Base-by-base conservation (phyloP, 805 yeast species). In the Kodamaea jinghongensis region DNA sequence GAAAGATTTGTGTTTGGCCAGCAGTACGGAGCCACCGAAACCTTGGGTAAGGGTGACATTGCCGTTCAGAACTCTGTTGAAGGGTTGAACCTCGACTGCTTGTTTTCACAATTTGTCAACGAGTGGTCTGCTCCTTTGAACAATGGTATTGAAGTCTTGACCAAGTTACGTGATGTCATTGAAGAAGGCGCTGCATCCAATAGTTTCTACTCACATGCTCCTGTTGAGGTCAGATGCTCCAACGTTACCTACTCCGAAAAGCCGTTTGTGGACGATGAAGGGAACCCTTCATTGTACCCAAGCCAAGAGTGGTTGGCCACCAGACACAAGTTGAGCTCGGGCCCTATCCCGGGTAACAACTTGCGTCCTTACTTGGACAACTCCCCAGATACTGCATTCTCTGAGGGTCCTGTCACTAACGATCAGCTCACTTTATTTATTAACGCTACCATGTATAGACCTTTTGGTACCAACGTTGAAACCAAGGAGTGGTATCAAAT, bases 71-170 rank as follows among this genome's bases (percentile, higher is more conserved):
- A 78, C 43, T 83, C 96, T 3, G 91, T 86, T 32, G 86, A 84
- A 43, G 96, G 91, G 5, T 78, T 91, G 54, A 88, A 86, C 61
- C 87, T 91, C 96, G 98, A 93, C 67, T 93, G 98, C 60, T 68
- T 91, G 50, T 91, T 88, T 61, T 81, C 89, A 31, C 99, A 91
- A 62, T 90, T 81, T 63, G 98, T 91, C 36, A 81, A 90, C 57
- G 99, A 91, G 65, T 91, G 98, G 98, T 89, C 93, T n/a, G 78
- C 95, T 35, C 98, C 98, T 14, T 66, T 91, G 55, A 73, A 65
- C 16, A 75, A 79, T 47, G 97, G 97, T 4, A 82, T 82, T 6
- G 83, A 79, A 38, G 81, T 84, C 13, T 71, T 90, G 47, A 56
- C 63, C 31, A 70, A 81, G n/a, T 69, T 91, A 44, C 76, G 79